A percentile compares a stretch with the other conserved stretches of the same genome.
Evolutionary conservation across 2,329 filamentous ascomycete species (phyloP).

Genomic region (Xylariomycetidae sp.): DNA sequence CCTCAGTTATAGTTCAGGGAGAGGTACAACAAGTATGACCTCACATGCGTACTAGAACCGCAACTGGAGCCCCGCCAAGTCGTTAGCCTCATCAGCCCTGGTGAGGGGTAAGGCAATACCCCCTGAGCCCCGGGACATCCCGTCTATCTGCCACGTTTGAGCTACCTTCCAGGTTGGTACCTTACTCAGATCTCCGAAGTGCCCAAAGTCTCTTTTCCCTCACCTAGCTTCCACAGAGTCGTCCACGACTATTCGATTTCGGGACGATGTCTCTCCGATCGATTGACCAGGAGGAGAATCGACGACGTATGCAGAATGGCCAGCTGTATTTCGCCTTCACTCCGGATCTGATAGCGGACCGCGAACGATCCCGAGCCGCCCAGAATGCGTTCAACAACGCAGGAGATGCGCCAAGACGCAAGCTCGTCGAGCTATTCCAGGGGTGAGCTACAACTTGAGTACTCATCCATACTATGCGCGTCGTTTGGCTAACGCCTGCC

Average conservation of each 20-base stretch:
- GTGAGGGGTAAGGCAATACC: too few species aligned
- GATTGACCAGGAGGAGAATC: conserved; percentile 41
- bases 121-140: too few species aligned
- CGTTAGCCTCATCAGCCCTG: too few species aligned
- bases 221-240: neutral
- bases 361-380: conserved; percentile 57
- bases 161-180: too few species aligned
- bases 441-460: conserved; percentile 39
- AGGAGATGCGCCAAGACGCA: conserved; percentile 53
- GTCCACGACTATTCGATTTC: neutral
- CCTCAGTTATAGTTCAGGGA: too few species aligned
- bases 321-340: conserved; percentile 72
- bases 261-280: conserved; percentile 16
- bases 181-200: too few species aligned
- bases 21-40: too few species aligned
- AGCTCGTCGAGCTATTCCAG: conserved; percentile 61
- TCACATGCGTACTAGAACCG: too few species aligned
- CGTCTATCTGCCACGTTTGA: too few species aligned
- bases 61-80: too few species aligned
- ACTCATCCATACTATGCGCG: neutral
- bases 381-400: conserved; percentile 59
- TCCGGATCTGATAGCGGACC: conserved; percentile 57
- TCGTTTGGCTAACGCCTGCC: conserved; percentile 2
- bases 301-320: conserved; percentile 54
- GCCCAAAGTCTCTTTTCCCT: too few species aligned